These are phyloP conservation scores for Hippophae tibetana DNA, from an alignment of 306 rosid species.

Conservation along the genomic window DNA sequence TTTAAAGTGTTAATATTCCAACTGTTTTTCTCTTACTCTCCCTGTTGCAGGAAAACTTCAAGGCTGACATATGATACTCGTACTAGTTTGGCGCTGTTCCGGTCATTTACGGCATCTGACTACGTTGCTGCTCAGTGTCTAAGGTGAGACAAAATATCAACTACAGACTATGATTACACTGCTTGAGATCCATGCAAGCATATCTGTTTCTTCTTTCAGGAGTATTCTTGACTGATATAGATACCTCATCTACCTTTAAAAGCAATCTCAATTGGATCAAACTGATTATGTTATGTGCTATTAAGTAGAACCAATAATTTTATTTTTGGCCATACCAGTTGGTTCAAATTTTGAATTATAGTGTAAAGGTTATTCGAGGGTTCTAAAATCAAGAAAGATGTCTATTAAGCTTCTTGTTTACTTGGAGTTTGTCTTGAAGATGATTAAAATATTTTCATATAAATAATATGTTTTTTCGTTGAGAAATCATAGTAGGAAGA, in stretches of 20 bases:
- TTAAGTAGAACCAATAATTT: too few relatives aligned
- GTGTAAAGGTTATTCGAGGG: too few relatives aligned
- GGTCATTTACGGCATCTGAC: conserved; percentile 72
- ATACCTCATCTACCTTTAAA: too few relatives aligned
- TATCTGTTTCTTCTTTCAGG: conserved; percentile 6
- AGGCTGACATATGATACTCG: conserved; percentile 71
- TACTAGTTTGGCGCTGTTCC: conserved; percentile 64
- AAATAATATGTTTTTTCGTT: too few relatives aligned
- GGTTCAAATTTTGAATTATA: too few relatives aligned
- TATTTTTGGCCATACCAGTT: too few relatives aligned
- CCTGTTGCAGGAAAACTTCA: conserved; percentile 39
- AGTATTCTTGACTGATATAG: neutral
- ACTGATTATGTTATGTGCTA: neutral
- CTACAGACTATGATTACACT: neutral
- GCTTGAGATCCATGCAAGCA: neutral
- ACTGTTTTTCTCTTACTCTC: neutral
- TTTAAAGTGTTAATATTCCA: neutral
- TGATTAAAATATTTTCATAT: too few relatives aligned
- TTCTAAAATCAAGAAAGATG: too few relatives aligned
- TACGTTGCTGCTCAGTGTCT: conserved; percentile 81
- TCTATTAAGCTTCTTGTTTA: too few relatives aligned
- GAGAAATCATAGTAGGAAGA: too few relatives aligned
- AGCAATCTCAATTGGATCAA: neutral
- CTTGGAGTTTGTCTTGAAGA: too few relatives aligned
- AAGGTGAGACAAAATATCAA: conserved; percentile 41